Evolutionary conservation across 2,329 filamentous ascomycete species (phyloP).

Genomic region (Pseudocercospora eumusae): DNA sequence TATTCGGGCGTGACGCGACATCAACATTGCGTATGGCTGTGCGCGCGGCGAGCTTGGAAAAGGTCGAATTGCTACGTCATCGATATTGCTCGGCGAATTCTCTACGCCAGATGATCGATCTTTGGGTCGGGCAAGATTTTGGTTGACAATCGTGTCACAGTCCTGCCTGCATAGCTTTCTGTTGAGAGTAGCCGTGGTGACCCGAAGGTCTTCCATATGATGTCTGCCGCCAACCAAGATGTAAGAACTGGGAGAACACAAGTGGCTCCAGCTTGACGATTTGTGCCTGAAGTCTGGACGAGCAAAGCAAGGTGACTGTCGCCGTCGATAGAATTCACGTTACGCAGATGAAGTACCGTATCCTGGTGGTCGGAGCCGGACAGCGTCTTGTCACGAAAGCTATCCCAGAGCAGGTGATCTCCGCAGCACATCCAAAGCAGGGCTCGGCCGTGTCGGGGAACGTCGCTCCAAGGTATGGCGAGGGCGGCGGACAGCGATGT

Average conservation of each 20-base stretch:
- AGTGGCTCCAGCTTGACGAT: no score
- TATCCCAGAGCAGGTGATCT: background rate
- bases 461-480: background rate
- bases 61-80: constrained; percentile 3
- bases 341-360: background rate
- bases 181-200: background rate
- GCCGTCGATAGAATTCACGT: background rate
- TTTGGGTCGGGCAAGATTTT: background rate
- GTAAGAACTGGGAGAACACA: background rate
- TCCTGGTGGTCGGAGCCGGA: background rate
- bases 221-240: background rate
- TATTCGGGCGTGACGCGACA: constrained; percentile 15
- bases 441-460: background rate
- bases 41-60: constrained; percentile 2
- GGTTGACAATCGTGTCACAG: constrained; percentile 7
- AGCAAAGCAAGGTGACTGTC: no score
- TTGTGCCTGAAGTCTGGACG: no score
- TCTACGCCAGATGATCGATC: background rate
- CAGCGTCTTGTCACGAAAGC: constrained; percentile 4
- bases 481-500: background rate
- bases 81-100: constrained; percentile 2
- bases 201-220: background rate
- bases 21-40: constrained; percentile 7
- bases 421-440: background rate
- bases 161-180: background rate